Conservation (phyloP, 1,284 basidiomycete species). For the Fomitopsis schrenkii region DNA sequence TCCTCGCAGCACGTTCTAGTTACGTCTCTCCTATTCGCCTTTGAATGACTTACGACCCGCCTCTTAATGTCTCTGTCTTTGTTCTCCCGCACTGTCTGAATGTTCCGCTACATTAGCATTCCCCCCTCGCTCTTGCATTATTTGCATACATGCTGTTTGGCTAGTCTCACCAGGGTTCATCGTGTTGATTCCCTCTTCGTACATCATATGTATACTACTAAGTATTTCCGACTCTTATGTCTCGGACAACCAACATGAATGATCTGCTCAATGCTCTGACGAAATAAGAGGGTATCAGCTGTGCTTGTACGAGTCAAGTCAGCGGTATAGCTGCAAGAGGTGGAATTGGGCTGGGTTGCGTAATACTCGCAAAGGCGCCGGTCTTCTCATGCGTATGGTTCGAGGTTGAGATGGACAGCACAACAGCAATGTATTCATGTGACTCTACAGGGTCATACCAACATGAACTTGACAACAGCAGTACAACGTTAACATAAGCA, state of each 20-base stretch:
- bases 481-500: conserved; percentile 13
- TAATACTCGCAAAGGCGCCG: too few relatives aligned
- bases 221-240: conserved; percentile 16
- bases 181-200: conserved; percentile 16
- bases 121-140: conserved; percentile 22
- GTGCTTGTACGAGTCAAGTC: too few relatives aligned
- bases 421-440: conserved; percentile 7
- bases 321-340: too few relatives aligned
- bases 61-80: conserved; percentile 19
- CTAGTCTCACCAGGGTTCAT: conserved; percentile 22
- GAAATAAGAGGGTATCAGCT: not conserved
- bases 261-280: not conserved
- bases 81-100: conserved; percentile 13
- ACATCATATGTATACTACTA: conserved; percentile 26
- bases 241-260: conserved; percentile 3
- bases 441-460: conserved; percentile 19
- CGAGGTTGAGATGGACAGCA: not conserved
- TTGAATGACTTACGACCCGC: conserved; percentile 17
- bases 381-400: not conserved
- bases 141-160: conserved; percentile 27
- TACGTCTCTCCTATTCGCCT: conserved; percentile 18
- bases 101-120: conserved; percentile 20
- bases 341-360: not conserved
- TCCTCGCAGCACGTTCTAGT: conserved; percentile 25
- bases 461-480: conserved; percentile 16